A percentile compares a stretch with the other conserved stretches of the same genome.
Evolutionary conservation across 2,329 filamentous ascomycete genomes (phyloP).

Genomic region (Davidsoniella eucalypti): DNA sequence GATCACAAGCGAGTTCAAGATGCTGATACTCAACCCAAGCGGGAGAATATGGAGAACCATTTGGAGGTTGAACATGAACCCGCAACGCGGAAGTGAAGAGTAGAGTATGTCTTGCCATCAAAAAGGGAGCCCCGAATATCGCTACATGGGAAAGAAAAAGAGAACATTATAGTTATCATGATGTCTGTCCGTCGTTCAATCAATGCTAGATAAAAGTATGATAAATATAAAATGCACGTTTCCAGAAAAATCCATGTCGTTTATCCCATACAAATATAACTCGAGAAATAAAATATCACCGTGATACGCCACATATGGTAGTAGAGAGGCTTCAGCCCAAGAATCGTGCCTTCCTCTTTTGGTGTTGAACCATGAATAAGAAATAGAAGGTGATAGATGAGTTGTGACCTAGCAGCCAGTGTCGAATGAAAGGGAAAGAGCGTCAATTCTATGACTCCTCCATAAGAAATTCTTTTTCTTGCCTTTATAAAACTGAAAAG

Average conservation of each 20-base stretch:
- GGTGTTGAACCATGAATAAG: constrained; percentile 2
- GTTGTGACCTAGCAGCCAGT: neutral
- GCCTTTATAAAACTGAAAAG: too few species aligned
- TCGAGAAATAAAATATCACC: too few species aligned
- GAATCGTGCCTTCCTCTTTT: neutral
- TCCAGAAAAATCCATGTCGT: too few species aligned
- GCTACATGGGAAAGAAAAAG: neutral
- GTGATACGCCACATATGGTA: too few species aligned
- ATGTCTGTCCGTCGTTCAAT: constrained; percentile 1
- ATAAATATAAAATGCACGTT: too few species aligned
- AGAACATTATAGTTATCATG: constrained; percentile 3
- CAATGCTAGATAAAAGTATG: neutral
- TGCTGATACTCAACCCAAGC: neutral
- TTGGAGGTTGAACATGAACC: constrained; percentile 1
- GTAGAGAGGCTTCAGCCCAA: too few species aligned
- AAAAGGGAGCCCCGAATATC: neutral
- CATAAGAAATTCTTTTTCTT: too few species aligned
- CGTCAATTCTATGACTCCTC: neutral
- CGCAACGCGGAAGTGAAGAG: too few species aligned
- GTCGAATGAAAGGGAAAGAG: neutral
- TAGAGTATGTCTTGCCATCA: neutral
- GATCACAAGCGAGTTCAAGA: neutral
- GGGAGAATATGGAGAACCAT: constrained; percentile 1
- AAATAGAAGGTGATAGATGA: too few species aligned
- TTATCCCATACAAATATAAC: too few species aligned